Evolutionary conservation across 257 asterid genomes (phyloP).

Genomic region (Solanum peruvianum): DNA sequence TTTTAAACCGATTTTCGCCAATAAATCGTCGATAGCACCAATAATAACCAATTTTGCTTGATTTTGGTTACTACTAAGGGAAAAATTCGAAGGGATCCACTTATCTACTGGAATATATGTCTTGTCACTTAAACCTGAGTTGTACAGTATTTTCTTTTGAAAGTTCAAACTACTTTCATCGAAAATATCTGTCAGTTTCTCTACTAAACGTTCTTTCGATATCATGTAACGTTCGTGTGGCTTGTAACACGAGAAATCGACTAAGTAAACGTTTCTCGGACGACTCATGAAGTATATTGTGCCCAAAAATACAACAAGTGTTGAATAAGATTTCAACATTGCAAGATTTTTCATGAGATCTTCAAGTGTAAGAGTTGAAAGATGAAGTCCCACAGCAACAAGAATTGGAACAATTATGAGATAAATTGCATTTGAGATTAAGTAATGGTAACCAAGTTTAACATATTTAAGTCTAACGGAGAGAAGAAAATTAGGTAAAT

Average conservation of each 20-base stretch:
- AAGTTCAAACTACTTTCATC: conserved; percentile 18
- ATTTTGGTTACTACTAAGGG: neutral
- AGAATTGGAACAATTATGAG: conserved; percentile 19
- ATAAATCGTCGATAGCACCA: neutral
- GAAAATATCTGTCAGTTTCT: neutral
- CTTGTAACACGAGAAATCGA: conserved; percentile 38
- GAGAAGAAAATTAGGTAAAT: conserved; percentile 8
- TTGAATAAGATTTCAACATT: conserved; percentile 13
- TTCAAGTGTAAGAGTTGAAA: conserved; percentile 10
- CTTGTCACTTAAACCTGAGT: conserved; percentile 28
- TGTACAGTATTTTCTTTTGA: conserved; percentile 18
- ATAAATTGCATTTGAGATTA: conserved; percentile 26
- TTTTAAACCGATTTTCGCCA: conserved; percentile 3
- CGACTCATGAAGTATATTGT: conserved; percentile 15
- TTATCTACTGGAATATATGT: conserved; percentile 12
- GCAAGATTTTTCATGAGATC: conserved; percentile 14
- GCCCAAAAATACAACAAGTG: conserved; percentile 13
- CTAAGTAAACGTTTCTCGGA: conserved; percentile 24
- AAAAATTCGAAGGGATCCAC: neutral
- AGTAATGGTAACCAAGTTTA: conserved; percentile 29
- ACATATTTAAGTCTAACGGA: conserved; percentile 21
- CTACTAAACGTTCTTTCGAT: conserved; percentile 10
- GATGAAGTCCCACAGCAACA: conserved; percentile 14
- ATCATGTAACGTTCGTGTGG: conserved; percentile 14
- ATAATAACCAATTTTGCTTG: neutral